Evolutionary conservation across 164 flowering plant species (phyloP), one percentile per base, ranked within the genome.

Genomic region (Vitis labrusca): DNA sequence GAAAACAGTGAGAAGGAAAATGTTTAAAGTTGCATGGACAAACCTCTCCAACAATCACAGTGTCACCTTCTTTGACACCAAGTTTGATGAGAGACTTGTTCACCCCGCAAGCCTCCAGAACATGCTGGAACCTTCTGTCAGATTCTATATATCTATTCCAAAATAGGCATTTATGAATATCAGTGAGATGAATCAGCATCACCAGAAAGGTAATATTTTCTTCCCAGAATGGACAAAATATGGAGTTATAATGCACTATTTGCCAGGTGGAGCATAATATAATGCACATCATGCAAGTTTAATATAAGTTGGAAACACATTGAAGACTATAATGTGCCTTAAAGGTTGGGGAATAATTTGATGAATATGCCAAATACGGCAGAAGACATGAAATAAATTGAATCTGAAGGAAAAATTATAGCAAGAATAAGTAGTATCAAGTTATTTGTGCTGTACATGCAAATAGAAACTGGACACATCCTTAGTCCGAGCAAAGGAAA

Each of bases 51-150:
- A 91, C 87, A 55, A 90, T 64, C 66, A 95, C 99, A 29, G 86
- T 89, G 80, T 95, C 98, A 67, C 98, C 97, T 80, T 95, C 99
- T 76, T 91, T 95, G 30, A 95, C 92, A 13, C 99, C 99, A 27
- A 74, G 87, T 77, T 86, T 89, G 53, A 68, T 71, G 17, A 95
- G 97, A 75, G 98, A 82, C 69, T 91, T 93, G 76, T 86, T 76
- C 62, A 95, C 98, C 54, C 99, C 99, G 79, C 91, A 89, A 67
- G 99, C 99, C 67, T 95, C 99, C 73, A 95, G 77, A 72, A 92
- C 96, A 80, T 91, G 97, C 71, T 93, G 97, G 79, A 95, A 93
- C 75, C 99, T 88, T 81, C 78, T 91, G 60, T 88, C 84, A 60
- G 99, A 95, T 58, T 95, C 99, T 59, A 81, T 37, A 69, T 95